A percentile compares a stretch with the other conserved stretches of the same genome.
Evolutionary conservation across 1,284 basidiomycete genomes (phyloP).

Genomic region (Phellopilus nigrolimitatus): DNA sequence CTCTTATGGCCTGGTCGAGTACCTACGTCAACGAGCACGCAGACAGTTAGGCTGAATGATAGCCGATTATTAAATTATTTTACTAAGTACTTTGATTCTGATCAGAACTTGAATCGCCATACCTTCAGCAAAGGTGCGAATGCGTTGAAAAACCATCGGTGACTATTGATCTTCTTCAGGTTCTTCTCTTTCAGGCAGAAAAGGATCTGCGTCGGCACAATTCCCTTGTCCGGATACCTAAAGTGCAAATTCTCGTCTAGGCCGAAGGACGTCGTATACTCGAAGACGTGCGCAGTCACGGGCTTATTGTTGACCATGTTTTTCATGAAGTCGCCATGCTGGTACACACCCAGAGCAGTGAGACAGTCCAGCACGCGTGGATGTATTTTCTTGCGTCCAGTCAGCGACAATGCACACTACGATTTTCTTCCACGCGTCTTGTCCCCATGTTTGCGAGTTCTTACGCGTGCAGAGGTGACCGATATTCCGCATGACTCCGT

Average conservation of each 20-base stretch:
- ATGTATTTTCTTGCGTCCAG: slow-evolving; percentile 87
- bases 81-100: background rate
- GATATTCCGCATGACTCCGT: slow-evolving; percentile 94
- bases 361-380: slow-evolving; percentile 92
- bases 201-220: slow-evolving; percentile 89
- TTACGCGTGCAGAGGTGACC: slow-evolving; percentile 88
- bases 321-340: slow-evolving; percentile 81
- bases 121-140: slow-evolving; percentile 74
- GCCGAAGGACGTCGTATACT: slow-evolving; percentile 91
- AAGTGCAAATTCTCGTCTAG: slow-evolving; percentile 89
- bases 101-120: slow-evolving; percentile 22
- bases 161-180: slow-evolving; percentile 94
- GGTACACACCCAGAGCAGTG: slow-evolving; percentile 76
- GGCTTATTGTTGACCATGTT: slow-evolving; percentile 84
- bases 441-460: slow-evolving; percentile 94
- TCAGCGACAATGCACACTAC: slow-evolving; percentile 96
- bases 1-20: slow-evolving; percentile 83
- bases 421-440: slow-evolving; percentile 96
- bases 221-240: slow-evolving; percentile 93
- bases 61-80: background rate
- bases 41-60: slow-evolving; percentile 73
- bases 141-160: slow-evolving; percentile 95
- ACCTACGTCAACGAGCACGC: slow-evolving; percentile 89
- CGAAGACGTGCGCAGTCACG: slow-evolving; percentile 93
- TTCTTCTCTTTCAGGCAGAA: slow-evolving; percentile 95